These are phyloP conservation scores for Corylus heterophylla DNA, from an alignment of 306 rosid species.

Conservation along the genomic window DNA sequence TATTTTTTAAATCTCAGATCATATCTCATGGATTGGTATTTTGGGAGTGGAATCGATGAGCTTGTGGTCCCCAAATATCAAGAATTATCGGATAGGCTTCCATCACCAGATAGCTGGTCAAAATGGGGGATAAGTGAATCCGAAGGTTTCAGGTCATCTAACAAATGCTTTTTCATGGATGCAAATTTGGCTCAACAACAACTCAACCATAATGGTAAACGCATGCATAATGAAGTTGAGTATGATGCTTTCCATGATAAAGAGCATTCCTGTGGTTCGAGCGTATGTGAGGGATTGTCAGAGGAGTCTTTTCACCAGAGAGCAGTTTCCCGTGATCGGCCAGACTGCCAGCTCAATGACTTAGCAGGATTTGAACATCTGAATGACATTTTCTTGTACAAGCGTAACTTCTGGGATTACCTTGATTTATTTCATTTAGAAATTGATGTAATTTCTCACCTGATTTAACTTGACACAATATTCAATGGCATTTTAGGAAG, in stretches of 20 bases:
- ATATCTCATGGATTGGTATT: conserved; percentile 63
- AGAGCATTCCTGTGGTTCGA: conserved; percentile 55
- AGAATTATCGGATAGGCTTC: conserved; percentile 50
- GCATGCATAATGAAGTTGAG: conserved; percentile 42
- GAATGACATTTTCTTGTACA: conserved; percentile 82
- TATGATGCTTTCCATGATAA: conserved; percentile 44
- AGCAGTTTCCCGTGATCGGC: conserved; percentile 29
- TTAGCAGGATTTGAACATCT: conserved; percentile 50
- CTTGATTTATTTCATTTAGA: conserved; percentile 59
- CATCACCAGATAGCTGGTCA: conserved; percentile 67
- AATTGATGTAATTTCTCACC: conserved; percentile 41
- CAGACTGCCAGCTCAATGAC: conserved; percentile 50
- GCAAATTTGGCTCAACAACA: conserved; percentile 35
- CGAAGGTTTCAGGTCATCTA: conserved; percentile 37
- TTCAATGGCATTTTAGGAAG: conserved; percentile 37
- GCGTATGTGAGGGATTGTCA: conserved; percentile 49
- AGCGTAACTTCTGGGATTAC: conserved; percentile 67
- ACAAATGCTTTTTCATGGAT: conserved; percentile 33
- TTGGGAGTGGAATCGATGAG: conserved; percentile 47
- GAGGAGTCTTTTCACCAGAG: conserved; percentile 46
- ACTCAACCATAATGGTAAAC: conserved; percentile 32
- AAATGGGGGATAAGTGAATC: conserved; percentile 58
- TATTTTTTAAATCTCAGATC: conserved; percentile 32
- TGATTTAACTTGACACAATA: conserved; percentile 39
- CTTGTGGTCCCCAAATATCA: conserved; percentile 48